Conservation (phyloP, 2,329 filamentous ascomycete genomes). For the Coleophoma crateriformis region DNA sequence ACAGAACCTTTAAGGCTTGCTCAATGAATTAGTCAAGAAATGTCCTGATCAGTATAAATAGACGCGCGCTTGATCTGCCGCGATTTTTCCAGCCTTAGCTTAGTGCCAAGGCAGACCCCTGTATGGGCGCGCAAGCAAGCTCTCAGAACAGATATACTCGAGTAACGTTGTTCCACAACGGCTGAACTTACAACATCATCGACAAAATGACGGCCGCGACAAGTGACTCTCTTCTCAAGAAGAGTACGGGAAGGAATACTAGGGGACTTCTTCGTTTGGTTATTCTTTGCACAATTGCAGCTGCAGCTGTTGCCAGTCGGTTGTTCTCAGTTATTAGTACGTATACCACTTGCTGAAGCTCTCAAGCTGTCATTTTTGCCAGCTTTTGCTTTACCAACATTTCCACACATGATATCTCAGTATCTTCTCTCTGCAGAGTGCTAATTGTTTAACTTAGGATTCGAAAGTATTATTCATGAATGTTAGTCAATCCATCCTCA, state of each 20-base stretch:
- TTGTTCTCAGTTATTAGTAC: constrained; percentile 97
- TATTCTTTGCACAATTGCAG: constrained; percentile 88
- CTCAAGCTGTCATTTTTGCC: constrained; percentile 5
- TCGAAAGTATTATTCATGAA: constrained; percentile 99
- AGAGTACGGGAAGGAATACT: constrained; percentile 74
- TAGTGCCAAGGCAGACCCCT: constrained; percentile 11
- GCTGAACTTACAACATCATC: constrained; percentile 21
- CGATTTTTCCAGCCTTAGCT: too few species aligned
- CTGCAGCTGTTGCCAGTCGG: constrained; percentile 84
- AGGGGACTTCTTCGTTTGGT: constrained; percentile 81
- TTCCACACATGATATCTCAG: too few species aligned
- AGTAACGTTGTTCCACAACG: constrained; percentile 4
- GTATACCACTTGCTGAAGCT: constrained; percentile 30
- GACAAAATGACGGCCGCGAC: constrained; percentile 32
- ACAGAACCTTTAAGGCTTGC: too few species aligned
- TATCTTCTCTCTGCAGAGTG: neutral
- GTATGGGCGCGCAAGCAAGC: constrained; percentile 14
- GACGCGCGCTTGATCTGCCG: too few species aligned
- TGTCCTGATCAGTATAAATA: neutral
- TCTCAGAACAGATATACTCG: constrained; percentile 21
- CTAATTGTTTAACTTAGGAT: constrained; percentile 51
- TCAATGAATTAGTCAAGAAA: neutral
- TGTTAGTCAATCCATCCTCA: constrained; percentile 56
- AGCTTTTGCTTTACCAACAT: neutral
- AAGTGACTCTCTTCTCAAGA: constrained; percentile 55